phyloP scores from a whole-genome alignment of 1,284 basidiomycete species.

The Heterobasidion irregulare region DNA sequence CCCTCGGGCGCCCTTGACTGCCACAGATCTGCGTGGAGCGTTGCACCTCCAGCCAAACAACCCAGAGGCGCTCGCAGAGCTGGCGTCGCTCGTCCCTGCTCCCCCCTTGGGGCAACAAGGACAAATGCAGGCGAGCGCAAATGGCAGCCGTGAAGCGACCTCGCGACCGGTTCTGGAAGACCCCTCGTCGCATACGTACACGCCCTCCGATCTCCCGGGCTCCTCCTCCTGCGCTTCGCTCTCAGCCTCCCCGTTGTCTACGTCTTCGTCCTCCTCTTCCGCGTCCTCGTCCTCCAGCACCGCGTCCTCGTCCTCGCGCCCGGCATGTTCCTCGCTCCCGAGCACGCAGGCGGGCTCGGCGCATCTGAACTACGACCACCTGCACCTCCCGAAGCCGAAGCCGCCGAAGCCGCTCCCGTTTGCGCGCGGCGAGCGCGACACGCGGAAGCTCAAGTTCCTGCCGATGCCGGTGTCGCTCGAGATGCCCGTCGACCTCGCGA shows the following conservation, averaged over 20 bases:
- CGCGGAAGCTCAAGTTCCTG: slow-evolving; percentile 42
- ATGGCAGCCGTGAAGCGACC: slow-evolving; percentile 4
- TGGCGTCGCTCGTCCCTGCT: slow-evolving; percentile 32
- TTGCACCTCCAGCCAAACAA: slow-evolving; percentile 53
- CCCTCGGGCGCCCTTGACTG: too few species aligned
- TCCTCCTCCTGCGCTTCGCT: neutral
- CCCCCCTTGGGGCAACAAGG: neutral
- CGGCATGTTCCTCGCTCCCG: neutral
- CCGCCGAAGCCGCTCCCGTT: slow-evolving; percentile 39
- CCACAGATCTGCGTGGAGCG: slow-evolving; percentile 47
- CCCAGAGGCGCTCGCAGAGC: slow-evolving; percentile 45
- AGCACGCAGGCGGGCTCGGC: slow-evolving; percentile 4
- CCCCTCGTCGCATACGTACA: neutral
- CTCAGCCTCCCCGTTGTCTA: neutral
- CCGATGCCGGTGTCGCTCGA: slow-evolving; percentile 34
- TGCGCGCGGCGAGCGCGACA: slow-evolving; percentile 35
- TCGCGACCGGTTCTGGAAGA: slow-evolving; percentile 7
- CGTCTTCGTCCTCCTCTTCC: slow-evolving; percentile 11
- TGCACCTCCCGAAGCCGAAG: slow-evolving; percentile 27
- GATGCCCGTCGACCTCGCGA: slow-evolving; percentile 21
- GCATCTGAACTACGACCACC: slow-evolving; percentile 6
- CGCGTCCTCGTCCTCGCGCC: slow-evolving; percentile 19
- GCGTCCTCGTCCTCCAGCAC: slow-evolving; percentile 15
- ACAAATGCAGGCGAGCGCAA: slow-evolving; percentile 6
- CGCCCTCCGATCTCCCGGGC: neutral